These are phyloP conservation scores for Daldinia sp. DNA, from an alignment of 2,329 filamentous ascomycete genomes.

Conservation along the genomic window DNA sequence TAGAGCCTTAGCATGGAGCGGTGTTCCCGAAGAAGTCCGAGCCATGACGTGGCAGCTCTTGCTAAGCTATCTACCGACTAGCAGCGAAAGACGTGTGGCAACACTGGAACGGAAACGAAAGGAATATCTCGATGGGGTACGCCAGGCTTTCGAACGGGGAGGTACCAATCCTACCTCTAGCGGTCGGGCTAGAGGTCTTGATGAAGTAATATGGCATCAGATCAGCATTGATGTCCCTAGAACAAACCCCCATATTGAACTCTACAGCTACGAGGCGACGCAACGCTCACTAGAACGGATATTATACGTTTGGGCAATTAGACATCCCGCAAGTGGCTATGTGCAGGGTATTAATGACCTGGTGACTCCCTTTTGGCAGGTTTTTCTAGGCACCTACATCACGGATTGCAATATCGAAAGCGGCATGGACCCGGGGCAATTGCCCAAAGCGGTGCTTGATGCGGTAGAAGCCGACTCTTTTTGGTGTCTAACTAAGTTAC, in stretches of 20 bases:
- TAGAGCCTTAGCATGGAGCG: constrained; percentile 89
- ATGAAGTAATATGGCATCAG: constrained; percentile 99
- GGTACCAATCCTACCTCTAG: constrained; percentile 55
- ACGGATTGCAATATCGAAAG: constrained; percentile 91
- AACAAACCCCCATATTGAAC: constrained; percentile 93
- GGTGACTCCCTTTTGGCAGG: constrained; percentile 97
- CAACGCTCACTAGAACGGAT: constrained; percentile 94
- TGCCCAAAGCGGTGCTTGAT: constrained; percentile 89
- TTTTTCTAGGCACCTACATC: constrained; percentile 93
- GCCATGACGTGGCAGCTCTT: constrained; percentile 99
- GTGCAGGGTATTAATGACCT: constrained; percentile 99
- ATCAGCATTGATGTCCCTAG: constrained; percentile 98
- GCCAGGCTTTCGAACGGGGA: constrained; percentile 73
- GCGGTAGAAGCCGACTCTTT: constrained; percentile 98
- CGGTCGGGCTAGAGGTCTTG: constrained; percentile 72
- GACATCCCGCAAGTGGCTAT: constrained; percentile 96
- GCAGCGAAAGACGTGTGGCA: constrained; percentile 87
- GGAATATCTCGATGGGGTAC: constrained; percentile 94
- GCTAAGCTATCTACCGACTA: constrained; percentile 95
- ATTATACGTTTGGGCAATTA: constrained; percentile 95
- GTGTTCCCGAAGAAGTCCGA: constrained; percentile 91
- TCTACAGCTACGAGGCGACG: constrained; percentile 96
- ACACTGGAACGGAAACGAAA: constrained; percentile 94
- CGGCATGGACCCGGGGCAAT: constrained; percentile 95
- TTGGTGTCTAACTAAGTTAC: constrained; percentile 95